Conservation (phyloP, 2,329 filamentous ascomycete genomes). For the Aspergillus sp. region DNA sequence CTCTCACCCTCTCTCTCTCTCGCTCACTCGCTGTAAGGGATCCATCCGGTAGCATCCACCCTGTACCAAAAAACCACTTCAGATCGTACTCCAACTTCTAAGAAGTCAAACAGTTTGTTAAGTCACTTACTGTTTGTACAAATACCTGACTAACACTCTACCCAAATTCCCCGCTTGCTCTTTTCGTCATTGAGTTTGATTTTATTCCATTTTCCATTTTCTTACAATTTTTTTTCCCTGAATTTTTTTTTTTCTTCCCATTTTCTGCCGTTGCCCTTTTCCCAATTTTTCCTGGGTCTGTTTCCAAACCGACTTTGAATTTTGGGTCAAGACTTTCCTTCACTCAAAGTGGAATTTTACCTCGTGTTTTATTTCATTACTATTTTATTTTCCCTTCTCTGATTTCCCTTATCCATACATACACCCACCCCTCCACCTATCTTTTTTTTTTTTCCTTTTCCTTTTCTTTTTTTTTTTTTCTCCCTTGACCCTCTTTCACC, state of each 20-base stretch:
- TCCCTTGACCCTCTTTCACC: conserved; percentile 13
- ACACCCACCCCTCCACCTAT: conserved; percentile 19
- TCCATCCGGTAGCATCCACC: not conserved
- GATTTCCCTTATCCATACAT: conserved; percentile 20
- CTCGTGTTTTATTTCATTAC: conserved; percentile 13
- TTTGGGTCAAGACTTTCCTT: not conserved
- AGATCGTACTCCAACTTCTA: not conserved
- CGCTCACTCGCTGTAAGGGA: conserved; percentile 8
- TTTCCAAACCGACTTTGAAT: not conserved
- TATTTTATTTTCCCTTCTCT: conserved; percentile 21
- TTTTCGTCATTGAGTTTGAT: not conserved
- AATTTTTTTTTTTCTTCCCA: conserved; percentile 7
- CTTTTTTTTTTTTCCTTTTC: conserved; percentile 15
- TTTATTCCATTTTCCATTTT: conserved; percentile 14
- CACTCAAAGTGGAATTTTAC: conserved; percentile 8
- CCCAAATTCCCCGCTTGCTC: conserved; percentile 5
- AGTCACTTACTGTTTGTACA: conserved; percentile 5
- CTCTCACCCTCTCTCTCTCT: not conserved
- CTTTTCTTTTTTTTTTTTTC: conserved; percentile 17
- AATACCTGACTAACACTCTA: conserved; percentile 8
- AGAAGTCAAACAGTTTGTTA: not conserved
- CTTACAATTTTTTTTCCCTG: not conserved
- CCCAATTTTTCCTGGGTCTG: conserved; percentile 12
- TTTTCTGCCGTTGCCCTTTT: conserved; percentile 5
- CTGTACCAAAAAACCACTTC: not conserved